phyloP scores from a whole-genome alignment of 352 stramenopile species.

The Stramenopiles sp. region DNA sequence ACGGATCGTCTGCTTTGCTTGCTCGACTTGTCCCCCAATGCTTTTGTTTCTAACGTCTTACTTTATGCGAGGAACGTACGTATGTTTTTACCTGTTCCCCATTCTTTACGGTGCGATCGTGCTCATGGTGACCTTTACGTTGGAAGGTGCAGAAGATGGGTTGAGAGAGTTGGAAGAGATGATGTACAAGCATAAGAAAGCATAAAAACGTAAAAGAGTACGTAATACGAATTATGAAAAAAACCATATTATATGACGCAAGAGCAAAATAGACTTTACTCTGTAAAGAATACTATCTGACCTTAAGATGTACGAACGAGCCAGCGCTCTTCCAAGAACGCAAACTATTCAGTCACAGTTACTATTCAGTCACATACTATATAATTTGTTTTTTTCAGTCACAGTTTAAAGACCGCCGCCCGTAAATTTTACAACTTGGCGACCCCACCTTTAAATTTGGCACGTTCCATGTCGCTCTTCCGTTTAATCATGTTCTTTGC shows the following conservation, averaged over 20 bases:
- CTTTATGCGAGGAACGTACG: not conserved
- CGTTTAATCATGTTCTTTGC: not conserved
- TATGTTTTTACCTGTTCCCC: slow-evolving; percentile 5
- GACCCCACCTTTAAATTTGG: not conserved
- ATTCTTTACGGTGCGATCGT: not conserved
- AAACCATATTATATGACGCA: too few relatives aligned
- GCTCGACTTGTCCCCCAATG: not conserved
- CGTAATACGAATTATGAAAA: too few relatives aligned
- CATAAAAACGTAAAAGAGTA: not conserved
- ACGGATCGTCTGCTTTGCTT: not conserved
- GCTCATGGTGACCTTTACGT: not conserved
- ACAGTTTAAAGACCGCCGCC: too few relatives aligned
- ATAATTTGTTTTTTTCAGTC: too few relatives aligned
- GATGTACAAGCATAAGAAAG: slow-evolving; percentile 9
- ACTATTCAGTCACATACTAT: too few relatives aligned
- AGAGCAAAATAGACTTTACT: too few relatives aligned
- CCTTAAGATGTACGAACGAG: too few relatives aligned
- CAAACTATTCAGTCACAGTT: too few relatives aligned
- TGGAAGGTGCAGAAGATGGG: not conserved
- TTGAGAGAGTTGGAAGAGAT: not conserved
- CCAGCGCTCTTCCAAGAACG: too few relatives aligned
- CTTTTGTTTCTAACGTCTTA: not conserved
- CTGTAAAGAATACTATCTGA: too few relatives aligned
- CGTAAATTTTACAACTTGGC: not conserved
- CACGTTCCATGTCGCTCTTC: not conserved